These are phyloP conservation scores for Penicillium antarcticum DNA, from an alignment of 495 filamentous ascomycete species.

Conservation along the genomic window DNA sequence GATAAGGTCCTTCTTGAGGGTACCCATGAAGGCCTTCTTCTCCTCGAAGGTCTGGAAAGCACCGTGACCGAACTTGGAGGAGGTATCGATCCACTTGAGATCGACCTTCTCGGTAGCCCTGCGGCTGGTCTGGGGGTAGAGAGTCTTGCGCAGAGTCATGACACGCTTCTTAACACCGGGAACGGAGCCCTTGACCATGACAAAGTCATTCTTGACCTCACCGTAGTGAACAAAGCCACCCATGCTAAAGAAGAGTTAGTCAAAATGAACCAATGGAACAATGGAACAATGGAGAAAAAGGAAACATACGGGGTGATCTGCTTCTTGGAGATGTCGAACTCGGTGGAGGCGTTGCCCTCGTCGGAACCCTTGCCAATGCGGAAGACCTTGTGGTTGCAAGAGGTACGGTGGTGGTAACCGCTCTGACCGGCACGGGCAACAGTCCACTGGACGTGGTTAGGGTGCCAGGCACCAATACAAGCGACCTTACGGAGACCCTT, in stretches of 20 bases:
- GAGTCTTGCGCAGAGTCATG: slow-evolving; percentile 98
- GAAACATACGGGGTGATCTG: slow-evolving; percentile 95
- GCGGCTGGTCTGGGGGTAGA: slow-evolving; percentile 95
- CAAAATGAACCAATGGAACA: background rate
- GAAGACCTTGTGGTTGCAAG: slow-evolving; percentile 99
- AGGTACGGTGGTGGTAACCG: slow-evolving; percentile 99
- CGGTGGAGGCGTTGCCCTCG: slow-evolving; percentile 88
- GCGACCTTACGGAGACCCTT: slow-evolving; percentile 99
- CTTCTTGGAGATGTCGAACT: slow-evolving; percentile 98
- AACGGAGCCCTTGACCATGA: slow-evolving; percentile 95
- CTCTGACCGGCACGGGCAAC: slow-evolving; percentile 99
- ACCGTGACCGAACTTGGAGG: slow-evolving; percentile 99
- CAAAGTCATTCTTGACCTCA: slow-evolving; percentile 98
- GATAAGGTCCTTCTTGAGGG: slow-evolving; percentile 96
- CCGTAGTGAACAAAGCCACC: slow-evolving; percentile 99
- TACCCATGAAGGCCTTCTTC: slow-evolving; percentile 97
- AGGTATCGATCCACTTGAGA: slow-evolving; percentile 99
- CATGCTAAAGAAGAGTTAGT: slow-evolving; percentile 59
- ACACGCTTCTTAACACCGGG: slow-evolving; percentile 99
- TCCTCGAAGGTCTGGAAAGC: slow-evolving; percentile 97
- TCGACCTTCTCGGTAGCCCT: slow-evolving; percentile 98
- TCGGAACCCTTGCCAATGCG: slow-evolving; percentile 90
- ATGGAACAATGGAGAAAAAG: background rate
- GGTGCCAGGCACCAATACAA: slow-evolving; percentile 99
- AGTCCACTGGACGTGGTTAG: slow-evolving; percentile 99